These are phyloP conservation scores for Sclerotinia trifoliorum DNA, from an alignment of 2,329 filamentous ascomycete genomes.

Conservation along the genomic window DNA sequence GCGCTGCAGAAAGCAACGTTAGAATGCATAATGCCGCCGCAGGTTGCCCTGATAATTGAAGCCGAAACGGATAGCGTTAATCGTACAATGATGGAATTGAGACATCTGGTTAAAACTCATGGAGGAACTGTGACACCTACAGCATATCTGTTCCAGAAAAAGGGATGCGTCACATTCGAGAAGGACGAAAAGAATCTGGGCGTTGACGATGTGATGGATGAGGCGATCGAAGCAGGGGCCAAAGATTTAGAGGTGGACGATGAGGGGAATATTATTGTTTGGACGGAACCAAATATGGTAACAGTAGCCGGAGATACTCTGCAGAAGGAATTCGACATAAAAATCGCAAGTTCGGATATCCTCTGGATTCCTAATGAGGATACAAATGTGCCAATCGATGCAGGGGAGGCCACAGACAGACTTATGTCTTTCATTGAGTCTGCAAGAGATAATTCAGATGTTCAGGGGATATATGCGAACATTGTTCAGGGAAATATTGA, in stretches of 20 bases:
- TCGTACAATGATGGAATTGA: conserved; percentile 71
- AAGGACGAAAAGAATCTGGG: conserved; percentile 49
- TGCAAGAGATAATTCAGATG: conserved; percentile 66
- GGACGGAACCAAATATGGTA: conserved; percentile 65
- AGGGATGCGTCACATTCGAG: conserved; percentile 71
- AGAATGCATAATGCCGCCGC: conserved; percentile 74
- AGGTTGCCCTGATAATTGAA: conserved; percentile 76
- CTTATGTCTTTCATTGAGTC: conserved; percentile 60
- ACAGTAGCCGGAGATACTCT: conserved; percentile 63
- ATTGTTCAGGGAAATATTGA: conserved; percentile 50
- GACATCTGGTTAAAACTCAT: conserved; percentile 66
- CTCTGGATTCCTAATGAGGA: conserved; percentile 83
- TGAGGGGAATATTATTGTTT: conserved; percentile 69
- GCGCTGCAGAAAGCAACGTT: conserved; percentile 75
- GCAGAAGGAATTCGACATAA: conserved; percentile 60
- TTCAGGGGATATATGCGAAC: conserved; percentile 81
- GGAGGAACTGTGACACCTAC: conserved; percentile 72
- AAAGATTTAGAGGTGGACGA: conserved; percentile 68
- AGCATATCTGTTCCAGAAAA: conserved; percentile 80
- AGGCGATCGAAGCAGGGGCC: conserved; percentile 80
- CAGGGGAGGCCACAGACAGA: conserved; percentile 52
- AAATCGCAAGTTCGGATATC: conserved; percentile 74
- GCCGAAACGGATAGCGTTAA: conserved; percentile 80
- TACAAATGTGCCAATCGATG: conserved; percentile 64
- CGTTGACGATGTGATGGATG: conserved; percentile 72